Evolutionary conservation across 2,329 filamentous ascomycete species (phyloP).

Genomic region (Blumeria hordei): DNA sequence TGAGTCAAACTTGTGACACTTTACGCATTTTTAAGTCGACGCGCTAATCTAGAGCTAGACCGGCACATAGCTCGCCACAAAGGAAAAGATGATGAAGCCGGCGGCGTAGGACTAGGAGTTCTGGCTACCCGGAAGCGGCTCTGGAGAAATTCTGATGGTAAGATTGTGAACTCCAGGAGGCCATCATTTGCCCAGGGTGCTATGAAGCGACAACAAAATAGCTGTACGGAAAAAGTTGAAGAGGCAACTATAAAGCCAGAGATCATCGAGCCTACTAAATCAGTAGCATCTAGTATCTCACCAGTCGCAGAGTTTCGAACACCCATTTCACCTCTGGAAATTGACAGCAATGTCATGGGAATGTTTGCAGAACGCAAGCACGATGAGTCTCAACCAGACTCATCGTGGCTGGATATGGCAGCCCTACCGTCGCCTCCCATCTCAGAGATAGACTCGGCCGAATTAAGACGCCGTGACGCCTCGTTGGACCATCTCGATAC

Average conservation of each 20-base stretch:
- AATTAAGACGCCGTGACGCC: conserved; percentile 2
- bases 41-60: conserved; percentile 16
- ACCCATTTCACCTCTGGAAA: conserved; percentile 3
- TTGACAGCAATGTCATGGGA: conserved; percentile 1
- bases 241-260: neutral
- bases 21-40: neutral
- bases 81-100: conserved; percentile 25
- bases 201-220: conserved; percentile 10
- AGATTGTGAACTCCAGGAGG: conserved; percentile 19
- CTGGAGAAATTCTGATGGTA: conserved; percentile 24
- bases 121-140: conserved; percentile 24
- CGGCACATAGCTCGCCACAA: conserved; percentile 24
- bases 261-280: conserved; percentile 1
- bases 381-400: conserved; percentile 3
- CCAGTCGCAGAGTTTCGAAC: neutral
- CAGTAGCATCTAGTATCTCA: neutral
- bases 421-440: conserved; percentile 11
- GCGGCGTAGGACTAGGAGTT: conserved; percentile 21
- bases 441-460: conserved; percentile 5
- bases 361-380: conserved; percentile 1
- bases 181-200: conserved; percentile 13
- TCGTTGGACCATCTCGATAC: conserved; percentile 10
- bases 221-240: conserved; percentile 5
- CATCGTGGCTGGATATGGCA: conserved; percentile 6
- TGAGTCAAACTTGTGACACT: conserved; percentile 14